Evolutionary conservation across 2,329 filamentous ascomycete species (phyloP), one percentile per base, ranked within the genome.

Genomic region (Shiraia sp.): DNA sequence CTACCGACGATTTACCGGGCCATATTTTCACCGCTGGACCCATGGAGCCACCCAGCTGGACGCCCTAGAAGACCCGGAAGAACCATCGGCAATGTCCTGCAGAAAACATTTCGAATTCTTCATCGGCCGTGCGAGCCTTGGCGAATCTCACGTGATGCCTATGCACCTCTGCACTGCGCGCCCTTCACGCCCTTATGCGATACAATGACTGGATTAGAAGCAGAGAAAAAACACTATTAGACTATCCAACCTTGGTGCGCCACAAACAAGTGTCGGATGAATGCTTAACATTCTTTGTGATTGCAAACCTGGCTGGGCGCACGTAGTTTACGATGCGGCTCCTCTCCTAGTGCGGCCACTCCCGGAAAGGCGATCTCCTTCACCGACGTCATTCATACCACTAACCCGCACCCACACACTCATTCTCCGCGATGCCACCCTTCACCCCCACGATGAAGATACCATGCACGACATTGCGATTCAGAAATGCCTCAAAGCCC

Each of bases 261-360:
- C n/a, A n/a, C n/a, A n/a, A n/a, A n/a, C n/a, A n/a, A n/a, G n/a
- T n/a, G n/a, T n/a, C n/a, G n/a, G n/a, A n/a, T n/a, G n/a, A n/a
- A n/a, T n/a, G n/a, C n/a, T n/a, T n/a, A n/a, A n/a, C n/a, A n/a
- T n/a, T n/a, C n/a, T n/a, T n/a, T n/a, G n/a, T n/a, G n/a, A n/a
- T n/a, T n/a, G n/a, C n/a, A n/a, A n/a, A n/a, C 34, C 36, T 38
- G 33, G 39, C 50, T 42, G 27, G 32, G 36, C 40, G 44, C 33
- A 41, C 41, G 43, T 27, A 49, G 32, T 35, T 40, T 42, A 31
- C 43, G 24, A 37, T 57, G 52, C 48, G 49, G 52, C 50, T 56
- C 47, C 45, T 29, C 16, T 7, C 26, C 28, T 58, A 55, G 54
- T 44, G 47, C 49, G 42, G 42, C 49, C 45, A 37, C 49, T 52